Percentiles rank a stretch among this genome's conserved stretches.
These are phyloP conservation scores for Hirschfeldia incana DNA, from an alignment of 345 rosid species.

Conservation along the genomic window DNA sequence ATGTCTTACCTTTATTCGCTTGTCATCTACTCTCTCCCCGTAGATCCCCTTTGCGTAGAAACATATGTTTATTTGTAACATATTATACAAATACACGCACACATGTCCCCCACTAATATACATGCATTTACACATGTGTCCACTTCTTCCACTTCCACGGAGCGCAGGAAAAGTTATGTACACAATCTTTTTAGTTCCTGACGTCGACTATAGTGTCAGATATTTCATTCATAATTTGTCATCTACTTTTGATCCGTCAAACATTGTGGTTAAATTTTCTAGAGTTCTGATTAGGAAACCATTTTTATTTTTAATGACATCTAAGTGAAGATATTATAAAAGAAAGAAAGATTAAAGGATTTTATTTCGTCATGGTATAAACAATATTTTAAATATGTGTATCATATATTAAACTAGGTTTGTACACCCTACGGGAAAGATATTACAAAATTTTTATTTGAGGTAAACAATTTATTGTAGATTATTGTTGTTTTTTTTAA, in stretches of 20 bases:
- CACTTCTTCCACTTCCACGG: slow-evolving; percentile 31
- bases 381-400: too few species aligned
- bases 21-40: slow-evolving; percentile 29
- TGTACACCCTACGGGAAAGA: too few species aligned
- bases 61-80: slow-evolving; percentile 2
- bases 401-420: too few species aligned
- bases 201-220: background rate
- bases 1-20: slow-evolving; percentile 32
- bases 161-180: background rate
- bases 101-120: slow-evolving; percentile 31
- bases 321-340: background rate
- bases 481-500: too few species aligned
- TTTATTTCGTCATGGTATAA: too few species aligned
- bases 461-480: too few species aligned
- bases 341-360: background rate
- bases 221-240: background rate
- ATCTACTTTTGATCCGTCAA: background rate
- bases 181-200: background rate
- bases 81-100: slow-evolving; percentile 21
- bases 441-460: too few species aligned
- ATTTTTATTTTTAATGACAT: too few species aligned
- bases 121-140: slow-evolving; percentile 37
- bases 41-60: slow-evolving; percentile 27
- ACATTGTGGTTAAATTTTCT: background rate
- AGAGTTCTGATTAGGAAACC: background rate